Evolutionary conservation across 2,329 filamentous ascomycete species (phyloP).

Genomic region (Calycina marina): DNA sequence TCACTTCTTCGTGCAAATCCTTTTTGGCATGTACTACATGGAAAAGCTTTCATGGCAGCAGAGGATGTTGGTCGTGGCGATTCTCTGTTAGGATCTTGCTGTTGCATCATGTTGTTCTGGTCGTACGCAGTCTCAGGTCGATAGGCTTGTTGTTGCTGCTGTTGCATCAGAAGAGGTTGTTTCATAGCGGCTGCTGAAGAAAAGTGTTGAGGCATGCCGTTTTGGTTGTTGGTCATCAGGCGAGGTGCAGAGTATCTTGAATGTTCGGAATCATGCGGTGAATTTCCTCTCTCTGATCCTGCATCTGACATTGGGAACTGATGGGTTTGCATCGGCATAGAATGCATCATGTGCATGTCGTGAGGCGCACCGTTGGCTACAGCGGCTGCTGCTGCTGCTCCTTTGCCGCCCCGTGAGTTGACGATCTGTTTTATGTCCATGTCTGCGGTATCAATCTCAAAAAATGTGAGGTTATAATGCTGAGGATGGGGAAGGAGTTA

Average conservation of each 20-base stretch:
- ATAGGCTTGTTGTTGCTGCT: constrained; percentile 15
- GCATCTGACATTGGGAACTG: constrained; percentile 21
- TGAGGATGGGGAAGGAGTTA: constrained; percentile 9
- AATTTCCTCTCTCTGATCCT: constrained; percentile 22
- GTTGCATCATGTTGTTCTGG: constrained; percentile 15
- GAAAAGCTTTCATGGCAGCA: constrained; percentile 51
- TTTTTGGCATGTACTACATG: constrained; percentile 81
- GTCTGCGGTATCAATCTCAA: constrained; percentile 3
- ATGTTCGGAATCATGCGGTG: constrained; percentile 23
- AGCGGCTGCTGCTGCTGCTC: constrained; percentile 16
- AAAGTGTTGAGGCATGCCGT: constrained; percentile 20
- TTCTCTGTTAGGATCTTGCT: constrained; percentile 14
- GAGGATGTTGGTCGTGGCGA: constrained; percentile 11
- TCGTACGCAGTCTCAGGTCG: constrained; percentile 17
- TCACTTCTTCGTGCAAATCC: constrained; percentile 89
- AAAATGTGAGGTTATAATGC: neutral
- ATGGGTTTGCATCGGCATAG: constrained; percentile 22
- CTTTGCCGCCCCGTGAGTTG: constrained; percentile 22
- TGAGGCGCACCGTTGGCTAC: constrained; percentile 15
- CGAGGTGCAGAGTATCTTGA: constrained; percentile 22
- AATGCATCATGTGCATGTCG: constrained; percentile 22
- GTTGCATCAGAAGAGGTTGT: constrained; percentile 21
- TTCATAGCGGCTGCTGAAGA: constrained; percentile 24
- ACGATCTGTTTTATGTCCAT: constrained; percentile 26
- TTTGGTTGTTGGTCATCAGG: constrained; percentile 21